Evolutionary conservation across 257 asterid genomes (phyloP).

Genomic region (Solanum neorickii): DNA sequence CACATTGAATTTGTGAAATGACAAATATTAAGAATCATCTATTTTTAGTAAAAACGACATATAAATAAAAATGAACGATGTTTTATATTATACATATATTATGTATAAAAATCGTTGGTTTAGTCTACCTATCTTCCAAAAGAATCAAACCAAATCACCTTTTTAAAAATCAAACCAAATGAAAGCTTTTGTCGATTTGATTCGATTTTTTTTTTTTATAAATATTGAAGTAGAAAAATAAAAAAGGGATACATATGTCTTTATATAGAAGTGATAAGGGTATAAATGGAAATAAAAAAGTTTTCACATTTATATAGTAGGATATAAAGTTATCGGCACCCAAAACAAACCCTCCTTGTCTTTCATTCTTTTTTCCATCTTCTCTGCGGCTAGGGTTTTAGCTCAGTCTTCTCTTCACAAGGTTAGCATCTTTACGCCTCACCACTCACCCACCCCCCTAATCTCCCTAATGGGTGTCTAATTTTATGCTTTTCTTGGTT

Average conservation of each 20-base stretch:
- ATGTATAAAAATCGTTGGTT: too few species aligned
- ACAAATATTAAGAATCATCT: neutral
- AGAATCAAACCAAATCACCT: too few species aligned
- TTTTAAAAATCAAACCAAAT: neutral
- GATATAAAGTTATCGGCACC: neutral
- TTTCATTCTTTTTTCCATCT: neutral
- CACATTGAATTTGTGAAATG: neutral
- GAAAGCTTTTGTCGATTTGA: neutral
- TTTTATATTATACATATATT: too few species aligned
- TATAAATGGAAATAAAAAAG: neutral
- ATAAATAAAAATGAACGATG: too few species aligned
- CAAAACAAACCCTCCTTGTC: neutral
- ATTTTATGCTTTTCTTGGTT: neutral
- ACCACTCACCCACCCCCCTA: neutral
- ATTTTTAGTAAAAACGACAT: accelerated
- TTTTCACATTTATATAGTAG: neutral
- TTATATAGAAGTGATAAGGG: neutral
- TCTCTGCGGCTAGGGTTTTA: neutral
- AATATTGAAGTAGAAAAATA: neutral
- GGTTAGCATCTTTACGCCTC: neutral
- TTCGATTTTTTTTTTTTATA: neutral
- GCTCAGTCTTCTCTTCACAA: neutral
- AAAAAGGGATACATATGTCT: neutral
- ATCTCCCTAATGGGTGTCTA: neutral
- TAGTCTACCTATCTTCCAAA: too few species aligned